phyloP scores from a whole-genome alignment of 2,329 filamentous ascomycete genomes.

The Exophiala phaeomuriformis region DNA sequence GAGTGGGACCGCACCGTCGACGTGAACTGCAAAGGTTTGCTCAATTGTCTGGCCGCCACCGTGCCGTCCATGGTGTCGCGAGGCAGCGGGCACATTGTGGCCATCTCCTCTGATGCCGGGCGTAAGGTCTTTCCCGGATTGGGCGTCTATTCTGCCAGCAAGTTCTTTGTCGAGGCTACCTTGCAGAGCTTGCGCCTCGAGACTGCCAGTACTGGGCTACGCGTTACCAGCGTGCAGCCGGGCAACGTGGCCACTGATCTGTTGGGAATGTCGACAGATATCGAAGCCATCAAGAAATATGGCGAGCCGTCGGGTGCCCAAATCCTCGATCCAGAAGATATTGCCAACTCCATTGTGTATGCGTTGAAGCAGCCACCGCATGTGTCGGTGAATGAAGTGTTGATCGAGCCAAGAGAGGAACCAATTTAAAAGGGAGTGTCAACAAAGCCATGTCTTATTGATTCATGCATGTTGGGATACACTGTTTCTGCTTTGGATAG shows the following conservation, averaged over 20 bases:
- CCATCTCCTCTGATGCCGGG: constrained; percentile 74
- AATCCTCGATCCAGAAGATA: constrained; percentile 65
- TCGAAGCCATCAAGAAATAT: constrained; percentile 70
- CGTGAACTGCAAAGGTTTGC: constrained; percentile 76
- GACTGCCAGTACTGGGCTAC: constrained; percentile 64
- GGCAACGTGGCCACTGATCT: constrained; percentile 70
- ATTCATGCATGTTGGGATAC: background rate
- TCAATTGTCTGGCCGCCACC: constrained; percentile 62
- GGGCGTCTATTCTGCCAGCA: constrained; percentile 74
- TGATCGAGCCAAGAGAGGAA: constrained; percentile 71
- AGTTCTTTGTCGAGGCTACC: constrained; percentile 78
- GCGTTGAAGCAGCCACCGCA: constrained; percentile 66
- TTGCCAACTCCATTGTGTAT: constrained; percentile 65
- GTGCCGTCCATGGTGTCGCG: constrained; percentile 66
- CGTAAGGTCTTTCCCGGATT: constrained; percentile 75
- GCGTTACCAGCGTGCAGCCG: constrained; percentile 68
- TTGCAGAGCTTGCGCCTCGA: constrained; percentile 68
- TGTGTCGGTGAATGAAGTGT: constrained; percentile 70
- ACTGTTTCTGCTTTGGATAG: too few species aligned
- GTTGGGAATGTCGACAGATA: constrained; percentile 65
- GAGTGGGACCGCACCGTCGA: constrained; percentile 79
- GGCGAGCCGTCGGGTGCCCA: constrained; percentile 67
- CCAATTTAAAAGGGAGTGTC: constrained; percentile 47
- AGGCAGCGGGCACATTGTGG: constrained; percentile 64
- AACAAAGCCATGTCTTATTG: background rate